Conservation (phyloP, 1,284 basidiomycete species). For the Ceratobasidium sp. region DNA sequence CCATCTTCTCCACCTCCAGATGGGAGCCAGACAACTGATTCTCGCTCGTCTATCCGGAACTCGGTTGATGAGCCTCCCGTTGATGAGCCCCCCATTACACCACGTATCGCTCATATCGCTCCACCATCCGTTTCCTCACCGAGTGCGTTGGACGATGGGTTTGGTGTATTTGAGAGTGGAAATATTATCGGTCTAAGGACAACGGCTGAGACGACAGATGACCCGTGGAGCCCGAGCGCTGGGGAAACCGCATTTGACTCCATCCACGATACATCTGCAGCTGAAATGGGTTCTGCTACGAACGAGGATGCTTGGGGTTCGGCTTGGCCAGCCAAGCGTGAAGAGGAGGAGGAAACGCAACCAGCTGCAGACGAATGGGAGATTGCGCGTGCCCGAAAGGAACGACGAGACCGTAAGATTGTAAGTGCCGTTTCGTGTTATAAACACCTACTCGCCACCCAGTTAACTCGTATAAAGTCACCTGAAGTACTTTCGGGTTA, state of each 20-base stretch:
- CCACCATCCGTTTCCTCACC: conserved; percentile 8
- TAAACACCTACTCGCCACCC: neutral
- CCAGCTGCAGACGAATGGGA: conserved; percentile 42
- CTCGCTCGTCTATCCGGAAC: conserved; percentile 24
- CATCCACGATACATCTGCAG: conserved; percentile 6
- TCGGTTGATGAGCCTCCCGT: conserved; percentile 33
- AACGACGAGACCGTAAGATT: conserved; percentile 35
- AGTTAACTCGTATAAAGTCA: conserved; percentile 7
- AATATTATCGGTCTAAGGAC: neutral
- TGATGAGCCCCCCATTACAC: conserved; percentile 9
- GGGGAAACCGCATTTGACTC: conserved; percentile 26
- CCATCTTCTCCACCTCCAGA: conserved; percentile 35
- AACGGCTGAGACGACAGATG: conserved; percentile 14
- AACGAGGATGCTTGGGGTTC: conserved; percentile 34
- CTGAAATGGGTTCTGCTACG: conserved; percentile 9
- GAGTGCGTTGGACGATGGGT: conserved; percentile 25
- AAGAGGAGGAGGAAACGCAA: conserved; percentile 10
- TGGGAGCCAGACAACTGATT: conserved; percentile 38
- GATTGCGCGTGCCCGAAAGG: conserved; percentile 27
- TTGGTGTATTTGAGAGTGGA: conserved; percentile 37
- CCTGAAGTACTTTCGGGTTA: conserved; percentile 42
- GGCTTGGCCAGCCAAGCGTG: conserved; percentile 7
- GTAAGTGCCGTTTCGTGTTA: neutral
- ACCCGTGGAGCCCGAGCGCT: conserved; percentile 36
- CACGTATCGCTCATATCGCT: conserved; percentile 21